Evolutionary conservation across 306 rosid genomes (phyloP), one percentile per base, ranked within the genome.

Genomic region (Morella rubra): DNA sequence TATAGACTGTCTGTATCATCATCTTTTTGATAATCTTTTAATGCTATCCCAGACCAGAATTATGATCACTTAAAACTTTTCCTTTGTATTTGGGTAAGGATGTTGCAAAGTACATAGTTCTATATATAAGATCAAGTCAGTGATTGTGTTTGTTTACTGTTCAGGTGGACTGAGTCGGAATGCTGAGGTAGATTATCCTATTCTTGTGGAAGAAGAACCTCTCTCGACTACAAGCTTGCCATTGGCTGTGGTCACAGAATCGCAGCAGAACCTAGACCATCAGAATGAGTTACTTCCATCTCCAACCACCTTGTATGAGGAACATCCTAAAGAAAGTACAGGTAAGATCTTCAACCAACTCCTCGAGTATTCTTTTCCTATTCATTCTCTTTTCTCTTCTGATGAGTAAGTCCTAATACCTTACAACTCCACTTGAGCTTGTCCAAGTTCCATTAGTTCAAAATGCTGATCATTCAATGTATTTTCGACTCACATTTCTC

Each of bases 131-230:
- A 78, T 9, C 56, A 54, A 54, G 10, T 14, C 40, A 3, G 45
- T 55, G 54, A 51, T 73, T 19, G 50, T 81, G 20, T 32, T 60
- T 44, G 56, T 73, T 72, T 76, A 52, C n/a, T 77, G 66, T 67
- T 47, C 78, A 89, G 90, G 81, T 85, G 88, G 82, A 72, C 52
- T 78, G 65, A 42, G 53, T 8, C 54, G 20, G 81, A 51, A 61
- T 66, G 32, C 84, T 24, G 49, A 59, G n/a, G 40, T 50, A 75
- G 58, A 61, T 67, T 44, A 78, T 77, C 76, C 75, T 6, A 47
- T 62, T 69, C 22, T 44, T 0, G 58, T 3, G 20, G 52, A 71
- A 52, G 42, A 41, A 50, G 52, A 72, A 59, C 70, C 85, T 68
- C 46, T 41, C 44, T 69, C 76, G 49, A 20, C 87, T 10, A 27